Base-by-base conservation (phyloP, 202 grass and related monocot genomes). In the Miscanthus sacchariflorus region DNA sequence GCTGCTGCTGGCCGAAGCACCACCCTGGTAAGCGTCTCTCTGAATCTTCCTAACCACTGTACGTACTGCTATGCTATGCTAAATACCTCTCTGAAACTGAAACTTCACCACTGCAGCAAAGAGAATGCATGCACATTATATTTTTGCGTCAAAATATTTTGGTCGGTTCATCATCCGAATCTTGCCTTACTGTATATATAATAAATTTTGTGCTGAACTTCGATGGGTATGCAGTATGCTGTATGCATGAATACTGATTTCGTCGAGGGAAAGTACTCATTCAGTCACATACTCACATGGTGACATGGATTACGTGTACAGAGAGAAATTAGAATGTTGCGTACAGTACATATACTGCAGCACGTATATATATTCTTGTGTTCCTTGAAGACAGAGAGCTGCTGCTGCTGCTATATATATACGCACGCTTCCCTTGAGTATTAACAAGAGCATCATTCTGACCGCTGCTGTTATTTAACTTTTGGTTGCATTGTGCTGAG, bases 391-490 rank as follows among this genome's bases (percentile, higher is more conserved):
- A 24, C 56, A 4, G 19, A 61, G 56, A 61, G 56, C 21, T 23
- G 70, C 40, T 5, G 70, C 56, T 30, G 28, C 8, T 61, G 56
- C 56, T 61, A 23, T 21, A 8, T 58, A 14, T 5, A 40, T 40
- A 40, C 9, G 4, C 12, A 7, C 21, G 2, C 3, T 63, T 24
- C 58, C n/a, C n/a, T 63, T 24, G 58, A 63, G 43, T n/a, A 27
- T 28, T 15, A 43, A 70, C 1, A 42, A 17, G 6, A 9, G 3
- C 12, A 44, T 52, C 61, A 70, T 63, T 63, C 1, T 49, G 39
- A 21, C 21, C 23, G 58, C 58, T 71, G 50, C 50, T 77, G 13
- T 15, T 82, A 76, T 33, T 88, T 77, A 72, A 9, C 1, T 45
- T 6, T 38, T 25, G 54, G 12, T 17, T 84, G 50, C 58, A 24